Conservation (phyloP, 2,329 filamentous ascomycete genomes). For the Zymoseptoria tritici region DNA sequence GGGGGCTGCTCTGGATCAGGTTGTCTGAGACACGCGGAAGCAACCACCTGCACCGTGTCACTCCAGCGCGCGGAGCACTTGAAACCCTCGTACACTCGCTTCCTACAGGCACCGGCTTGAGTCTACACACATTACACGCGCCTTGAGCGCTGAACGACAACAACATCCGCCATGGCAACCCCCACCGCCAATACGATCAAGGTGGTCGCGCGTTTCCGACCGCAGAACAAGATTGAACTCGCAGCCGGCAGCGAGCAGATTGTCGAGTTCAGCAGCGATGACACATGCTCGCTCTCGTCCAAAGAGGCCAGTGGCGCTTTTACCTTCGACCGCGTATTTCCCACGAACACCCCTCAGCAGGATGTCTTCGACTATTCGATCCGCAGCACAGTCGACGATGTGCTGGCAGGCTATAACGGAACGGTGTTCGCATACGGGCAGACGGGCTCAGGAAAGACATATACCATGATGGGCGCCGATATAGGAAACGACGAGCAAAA, state of each 20-base stretch:
- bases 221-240: conserved; percentile 91
- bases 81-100: not conserved
- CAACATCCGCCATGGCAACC: conserved; percentile 18
- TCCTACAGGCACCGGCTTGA: not conserved
- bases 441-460: conserved; percentile 97
- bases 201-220: conserved; percentile 96
- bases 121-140: conserved; percentile 2
- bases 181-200: conserved; percentile 29
- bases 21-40: not conserved
- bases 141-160: conserved; percentile 6
- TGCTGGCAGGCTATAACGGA: conserved; percentile 97
- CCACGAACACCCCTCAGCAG: conserved; percentile 80
- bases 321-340: conserved; percentile 96
- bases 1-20: not conserved
- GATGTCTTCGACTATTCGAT: conserved; percentile 99
- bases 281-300: conserved; percentile 85
- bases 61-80: not conserved
- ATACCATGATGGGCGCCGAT: conserved; percentile 96
- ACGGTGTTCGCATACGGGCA: conserved; percentile 98
- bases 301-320: conserved; percentile 72
- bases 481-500: conserved; percentile 84
- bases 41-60: not conserved
- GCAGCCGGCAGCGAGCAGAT: conserved; percentile 86
- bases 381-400: conserved; percentile 90
- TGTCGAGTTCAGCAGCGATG: conserved; percentile 77